Percentiles rank a stretch among this genome's conserved stretches.
Conservation (phyloP, 1,284 basidiomycete species). For the Fomitopsis pinicola region DNA sequence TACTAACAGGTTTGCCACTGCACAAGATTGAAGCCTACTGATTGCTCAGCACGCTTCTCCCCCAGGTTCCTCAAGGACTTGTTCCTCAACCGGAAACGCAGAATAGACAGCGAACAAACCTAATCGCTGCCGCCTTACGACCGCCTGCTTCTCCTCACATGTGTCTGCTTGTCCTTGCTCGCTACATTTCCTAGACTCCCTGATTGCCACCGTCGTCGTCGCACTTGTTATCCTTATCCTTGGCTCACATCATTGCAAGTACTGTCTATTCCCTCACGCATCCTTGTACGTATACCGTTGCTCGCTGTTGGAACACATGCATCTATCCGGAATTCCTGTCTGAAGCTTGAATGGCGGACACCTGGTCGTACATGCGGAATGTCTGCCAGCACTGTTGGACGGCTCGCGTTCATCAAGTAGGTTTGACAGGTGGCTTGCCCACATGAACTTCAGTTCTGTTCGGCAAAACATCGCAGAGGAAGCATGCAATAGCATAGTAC, state of each 20-base stretch:
- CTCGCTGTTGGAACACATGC: background rate
- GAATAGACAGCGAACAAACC: constrained; percentile 20
- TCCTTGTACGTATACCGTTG: background rate
- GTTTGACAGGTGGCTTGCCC: too few species aligned
- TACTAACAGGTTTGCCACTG: constrained; percentile 49
- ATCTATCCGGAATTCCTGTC: background rate
- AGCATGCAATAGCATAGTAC: background rate
- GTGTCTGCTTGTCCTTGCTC: background rate
- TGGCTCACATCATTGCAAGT: background rate
- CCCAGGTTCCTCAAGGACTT: constrained; percentile 49
- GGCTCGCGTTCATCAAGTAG: too few species aligned
- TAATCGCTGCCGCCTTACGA: background rate
- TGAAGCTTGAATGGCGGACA: too few species aligned
- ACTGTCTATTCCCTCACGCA: background rate
- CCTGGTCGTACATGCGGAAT: too few species aligned
- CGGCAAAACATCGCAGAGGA: background rate
- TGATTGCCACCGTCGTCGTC: background rate
- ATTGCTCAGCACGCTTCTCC: background rate
- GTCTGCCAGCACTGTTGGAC: too few species aligned
- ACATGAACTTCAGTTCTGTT: too few species aligned
- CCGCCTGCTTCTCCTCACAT: background rate
- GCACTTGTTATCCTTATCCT: background rate
- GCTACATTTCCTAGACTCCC: background rate
- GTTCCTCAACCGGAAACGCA: constrained; percentile 51
- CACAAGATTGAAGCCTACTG: background rate